A percentile compares a stretch with the other conserved stretches of the same genome.
Conservation (phyloP, 495 filamentous ascomycete species). For the Lasiosphaeris hirsuta region DNA sequence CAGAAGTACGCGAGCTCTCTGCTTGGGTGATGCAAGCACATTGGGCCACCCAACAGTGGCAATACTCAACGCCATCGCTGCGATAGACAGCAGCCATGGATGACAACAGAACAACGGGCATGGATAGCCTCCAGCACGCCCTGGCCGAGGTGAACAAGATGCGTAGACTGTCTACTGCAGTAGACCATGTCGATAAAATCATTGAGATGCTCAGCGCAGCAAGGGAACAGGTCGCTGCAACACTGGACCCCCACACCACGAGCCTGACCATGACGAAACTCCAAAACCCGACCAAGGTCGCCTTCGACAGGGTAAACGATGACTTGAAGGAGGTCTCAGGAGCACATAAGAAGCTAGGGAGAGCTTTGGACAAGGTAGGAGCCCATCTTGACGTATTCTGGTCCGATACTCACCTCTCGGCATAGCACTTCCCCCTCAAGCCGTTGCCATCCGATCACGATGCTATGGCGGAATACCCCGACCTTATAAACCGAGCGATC, state of each 20-base stretch:
- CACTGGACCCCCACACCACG: slow-evolving; percentile 64
- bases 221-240: slow-evolving; percentile 60
- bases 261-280: slow-evolving; percentile 73
- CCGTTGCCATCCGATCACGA: slow-evolving; percentile 79
- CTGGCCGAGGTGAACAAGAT: slow-evolving; percentile 65
- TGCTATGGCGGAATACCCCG: slow-evolving; percentile 68
- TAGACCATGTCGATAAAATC: slow-evolving; percentile 73
- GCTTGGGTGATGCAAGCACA: too few species aligned
- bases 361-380: slow-evolving; percentile 74
- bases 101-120: background rate
- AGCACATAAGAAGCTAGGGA: slow-evolving; percentile 74
- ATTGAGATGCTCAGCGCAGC: slow-evolving; percentile 73
- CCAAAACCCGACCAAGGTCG: slow-evolving; percentile 74
- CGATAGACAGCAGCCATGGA: background rate
- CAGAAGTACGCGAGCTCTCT: too few species aligned
- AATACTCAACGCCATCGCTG: too few species aligned
- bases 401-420: too few species aligned
- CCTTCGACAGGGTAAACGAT: slow-evolving; percentile 73
- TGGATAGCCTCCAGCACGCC: slow-evolving; percentile 60
- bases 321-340: slow-evolving; percentile 76
- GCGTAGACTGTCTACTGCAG: slow-evolving; percentile 66
- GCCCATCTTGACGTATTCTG: background rate
- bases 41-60: too few species aligned
- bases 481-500: slow-evolving; percentile 85
- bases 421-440: slow-evolving; percentile 71